These are phyloP conservation scores for Torulaspora quercuum DNA, from an alignment of 805 yeast species.

Conservation along the genomic window DNA sequence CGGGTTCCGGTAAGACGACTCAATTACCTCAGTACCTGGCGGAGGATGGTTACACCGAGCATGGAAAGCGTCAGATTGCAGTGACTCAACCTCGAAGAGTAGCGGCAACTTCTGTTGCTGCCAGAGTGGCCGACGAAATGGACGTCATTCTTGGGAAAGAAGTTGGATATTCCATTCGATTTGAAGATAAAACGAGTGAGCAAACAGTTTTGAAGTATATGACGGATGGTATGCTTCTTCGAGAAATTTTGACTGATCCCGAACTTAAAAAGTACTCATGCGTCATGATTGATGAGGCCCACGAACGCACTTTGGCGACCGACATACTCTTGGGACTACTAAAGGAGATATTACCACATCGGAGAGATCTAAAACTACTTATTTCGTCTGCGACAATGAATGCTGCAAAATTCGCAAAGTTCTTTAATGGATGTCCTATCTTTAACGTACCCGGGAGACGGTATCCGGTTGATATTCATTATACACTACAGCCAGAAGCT, in stretches of 20 bases:
- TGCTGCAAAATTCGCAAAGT: constrained; percentile 79
- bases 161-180: constrained; percentile 86
- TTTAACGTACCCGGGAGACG: constrained; percentile 88
- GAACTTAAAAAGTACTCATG: constrained; percentile 66
- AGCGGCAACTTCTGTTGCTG: constrained; percentile 88
- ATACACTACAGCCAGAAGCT: constrained; percentile 82
- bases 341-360: constrained; percentile 57
- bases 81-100: constrained; percentile 96
- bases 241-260: constrained; percentile 81
- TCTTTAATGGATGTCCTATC: constrained; percentile 80
- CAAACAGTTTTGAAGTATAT: constrained; percentile 77
- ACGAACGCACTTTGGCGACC: constrained; percentile 91
- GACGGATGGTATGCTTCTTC: constrained; percentile 92
- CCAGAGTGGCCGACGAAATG: constrained; percentile 89
- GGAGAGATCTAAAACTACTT: constrained; percentile 70
- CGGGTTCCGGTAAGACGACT: constrained; percentile 94
- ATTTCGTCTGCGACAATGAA: constrained; percentile 95
- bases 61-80: constrained; percentile 59
- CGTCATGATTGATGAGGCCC: constrained; percentile 94
- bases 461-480: constrained; percentile 85
- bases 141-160: constrained; percentile 73
- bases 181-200: constrained; percentile 70
- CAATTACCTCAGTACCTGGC: constrained; percentile 84
- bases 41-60: constrained; percentile 72
- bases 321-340: constrained; percentile 77